phyloP scores from a whole-genome alignment of 257 asterid genomes.

The Gentiana dahurica region DNA sequence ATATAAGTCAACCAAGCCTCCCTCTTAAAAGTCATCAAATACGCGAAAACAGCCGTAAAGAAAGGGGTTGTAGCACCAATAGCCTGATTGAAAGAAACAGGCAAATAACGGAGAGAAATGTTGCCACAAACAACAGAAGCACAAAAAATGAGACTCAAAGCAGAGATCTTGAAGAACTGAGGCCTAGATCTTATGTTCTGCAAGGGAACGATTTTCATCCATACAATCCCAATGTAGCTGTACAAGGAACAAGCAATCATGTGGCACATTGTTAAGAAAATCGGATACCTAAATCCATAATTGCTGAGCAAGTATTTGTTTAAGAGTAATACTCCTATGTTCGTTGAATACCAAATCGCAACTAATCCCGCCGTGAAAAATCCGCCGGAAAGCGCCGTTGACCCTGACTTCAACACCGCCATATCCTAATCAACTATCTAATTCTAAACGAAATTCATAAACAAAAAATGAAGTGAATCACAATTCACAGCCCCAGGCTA shows the following conservation, averaged over 20 bases:
- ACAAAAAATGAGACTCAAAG: conserved; percentile 66
- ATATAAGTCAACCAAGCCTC: conserved; percentile 77
- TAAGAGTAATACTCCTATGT: conserved; percentile 69
- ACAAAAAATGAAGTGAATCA: no score
- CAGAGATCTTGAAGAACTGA: conserved; percentile 79
- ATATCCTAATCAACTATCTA: no score
- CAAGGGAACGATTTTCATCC: conserved; percentile 89
- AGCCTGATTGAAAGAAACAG: conserved; percentile 85
- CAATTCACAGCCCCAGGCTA: no score
- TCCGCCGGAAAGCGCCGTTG: conserved; percentile 23
- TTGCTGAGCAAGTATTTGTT: conserved; percentile 80
- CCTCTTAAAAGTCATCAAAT: conserved; percentile 57
- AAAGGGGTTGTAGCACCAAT: conserved; percentile 87
- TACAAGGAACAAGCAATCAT: conserved; percentile 82
- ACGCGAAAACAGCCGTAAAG: conserved; percentile 77
- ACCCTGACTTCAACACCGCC: not conserved
- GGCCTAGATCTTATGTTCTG: conserved; percentile 81
- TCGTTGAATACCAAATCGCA: conserved; percentile 74
- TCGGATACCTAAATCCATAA: conserved; percentile 91
- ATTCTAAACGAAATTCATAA: no score
- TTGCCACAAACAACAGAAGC: conserved; percentile 78
- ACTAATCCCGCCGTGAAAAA: conserved; percentile 68
- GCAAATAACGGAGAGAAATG: conserved; percentile 68
- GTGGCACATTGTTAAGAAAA: conserved; percentile 79
- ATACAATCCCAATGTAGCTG: conserved; percentile 83